Percentiles rank a stretch among this genome's conserved stretches.
phyloP scores from a whole-genome alignment of 768 basidiomycete species.

The Russula emetica region DNA sequence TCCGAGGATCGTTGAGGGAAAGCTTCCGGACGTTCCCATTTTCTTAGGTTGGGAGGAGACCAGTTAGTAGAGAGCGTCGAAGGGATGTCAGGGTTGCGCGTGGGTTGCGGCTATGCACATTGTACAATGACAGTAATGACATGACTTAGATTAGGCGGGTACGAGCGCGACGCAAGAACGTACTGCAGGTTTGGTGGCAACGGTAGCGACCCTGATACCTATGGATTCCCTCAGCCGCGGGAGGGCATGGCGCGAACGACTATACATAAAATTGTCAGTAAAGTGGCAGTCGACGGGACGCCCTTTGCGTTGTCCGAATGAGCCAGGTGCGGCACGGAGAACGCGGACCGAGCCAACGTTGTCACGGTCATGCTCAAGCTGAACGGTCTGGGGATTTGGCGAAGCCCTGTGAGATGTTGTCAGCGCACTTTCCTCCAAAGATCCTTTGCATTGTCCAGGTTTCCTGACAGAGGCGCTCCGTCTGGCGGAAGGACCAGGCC shows the following conservation, averaged over 20 bases:
- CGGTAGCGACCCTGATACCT: slow-evolving; percentile 5
- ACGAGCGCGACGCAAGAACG: slow-evolving; percentile 6
- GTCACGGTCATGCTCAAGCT: background rate
- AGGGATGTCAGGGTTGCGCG: slow-evolving; percentile 9
- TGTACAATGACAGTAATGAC: background rate
- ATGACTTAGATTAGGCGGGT: background rate
- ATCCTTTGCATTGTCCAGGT: slow-evolving; percentile 50
- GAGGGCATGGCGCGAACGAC: slow-evolving; percentile 17
- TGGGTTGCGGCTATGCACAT: slow-evolving; percentile 13
- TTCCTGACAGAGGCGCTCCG: slow-evolving; percentile 39
- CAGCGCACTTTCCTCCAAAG: slow-evolving; percentile 25
- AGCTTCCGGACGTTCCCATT: slow-evolving; percentile 22
- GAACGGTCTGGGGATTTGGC: background rate
- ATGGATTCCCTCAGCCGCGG: slow-evolving; percentile 2
- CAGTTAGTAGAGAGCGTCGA: slow-evolving; percentile 5
- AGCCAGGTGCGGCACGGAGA: background rate
- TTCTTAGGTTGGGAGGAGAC: slow-evolving; percentile 13
- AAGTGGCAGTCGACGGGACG: background rate
- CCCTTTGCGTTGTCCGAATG: no score
- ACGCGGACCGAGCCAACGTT: slow-evolving; percentile 1
- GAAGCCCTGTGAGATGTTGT: background rate
- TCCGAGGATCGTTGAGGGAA: background rate
- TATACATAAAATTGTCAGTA: slow-evolving; percentile 19
- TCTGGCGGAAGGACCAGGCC: slow-evolving; percentile 33
- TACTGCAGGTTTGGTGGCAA: slow-evolving; percentile 25